These are phyloP conservation scores for Panicum virgatum DNA, from an alignment of 202 grass and related monocot genomes.

Conservation along the genomic window DNA sequence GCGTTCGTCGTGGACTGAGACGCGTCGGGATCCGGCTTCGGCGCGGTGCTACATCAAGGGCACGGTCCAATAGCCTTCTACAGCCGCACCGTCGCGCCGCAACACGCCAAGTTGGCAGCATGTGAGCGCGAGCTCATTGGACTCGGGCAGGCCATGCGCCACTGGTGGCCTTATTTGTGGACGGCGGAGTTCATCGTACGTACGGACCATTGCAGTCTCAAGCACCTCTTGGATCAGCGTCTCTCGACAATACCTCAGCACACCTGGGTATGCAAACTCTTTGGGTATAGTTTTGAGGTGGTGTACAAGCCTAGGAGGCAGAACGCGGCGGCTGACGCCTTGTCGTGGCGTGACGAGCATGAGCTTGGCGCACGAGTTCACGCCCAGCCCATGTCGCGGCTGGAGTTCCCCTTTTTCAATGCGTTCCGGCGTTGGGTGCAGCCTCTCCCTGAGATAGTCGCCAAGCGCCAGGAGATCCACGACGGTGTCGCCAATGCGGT, in stretches of 20 bases:
- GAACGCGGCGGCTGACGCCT: neutral
- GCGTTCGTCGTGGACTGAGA: neutral
- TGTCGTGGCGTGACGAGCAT: neutral
- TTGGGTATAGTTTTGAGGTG: neutral
- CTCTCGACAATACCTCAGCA: too few species aligned
- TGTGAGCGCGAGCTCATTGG: too few species aligned
- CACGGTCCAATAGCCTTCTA: neutral
- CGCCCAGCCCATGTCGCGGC: fast-evolving
- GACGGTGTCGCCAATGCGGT: fast-evolving
- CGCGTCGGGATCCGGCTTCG: neutral
- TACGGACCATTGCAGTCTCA: too few species aligned
- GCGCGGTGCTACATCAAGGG: neutral
- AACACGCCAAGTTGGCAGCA: too few species aligned
- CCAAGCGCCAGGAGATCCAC: neutral
- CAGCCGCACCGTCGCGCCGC: too few species aligned
- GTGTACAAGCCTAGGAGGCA: neutral
- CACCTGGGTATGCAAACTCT: too few species aligned
- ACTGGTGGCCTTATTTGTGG: too few species aligned
- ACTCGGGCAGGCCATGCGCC: too few species aligned
- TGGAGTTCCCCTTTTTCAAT: neutral
- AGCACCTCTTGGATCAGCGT: too few species aligned
- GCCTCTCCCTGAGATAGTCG: neutral
- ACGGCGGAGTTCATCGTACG: too few species aligned
- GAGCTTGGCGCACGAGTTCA: fast-evolving
- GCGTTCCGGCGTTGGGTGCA: fast-evolving